Conservation (phyloP, 2,329 filamentous ascomycete genomes). For the Niveomyces coronatus region DNA sequence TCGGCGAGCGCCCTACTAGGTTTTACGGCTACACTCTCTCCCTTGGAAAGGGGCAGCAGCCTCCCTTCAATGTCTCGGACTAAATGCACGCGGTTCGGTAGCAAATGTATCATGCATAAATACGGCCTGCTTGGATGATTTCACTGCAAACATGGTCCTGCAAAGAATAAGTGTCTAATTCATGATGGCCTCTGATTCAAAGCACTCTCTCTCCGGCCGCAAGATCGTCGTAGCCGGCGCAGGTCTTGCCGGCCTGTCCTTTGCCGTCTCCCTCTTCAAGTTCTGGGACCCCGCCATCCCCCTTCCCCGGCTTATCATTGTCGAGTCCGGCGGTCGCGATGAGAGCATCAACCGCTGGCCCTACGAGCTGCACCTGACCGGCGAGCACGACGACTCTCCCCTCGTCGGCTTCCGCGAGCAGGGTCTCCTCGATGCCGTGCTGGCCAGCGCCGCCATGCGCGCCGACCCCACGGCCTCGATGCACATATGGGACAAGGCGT, state of each 20-base stretch:
- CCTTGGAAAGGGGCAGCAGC: too few relatives aligned
- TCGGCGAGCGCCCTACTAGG: too few relatives aligned
- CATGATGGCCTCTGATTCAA: conserved; percentile 4
- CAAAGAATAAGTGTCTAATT: too few relatives aligned
- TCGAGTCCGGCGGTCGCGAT: conserved; percentile 25
- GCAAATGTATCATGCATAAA: too few relatives aligned
- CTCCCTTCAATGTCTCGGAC: too few relatives aligned
- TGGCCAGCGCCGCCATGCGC: conserved; percentile 17
- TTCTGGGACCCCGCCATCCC: conserved; percentile 19
- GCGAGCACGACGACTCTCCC: conserved; percentile 18
- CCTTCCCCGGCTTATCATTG: conserved; percentile 23
- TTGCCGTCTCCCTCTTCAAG: conserved; percentile 25
- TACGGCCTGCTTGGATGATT: too few relatives aligned
- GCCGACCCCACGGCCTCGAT: conserved; percentile 16
- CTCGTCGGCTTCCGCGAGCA: conserved; percentile 24
- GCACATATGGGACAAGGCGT: conserved; percentile 24
- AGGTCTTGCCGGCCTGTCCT: conserved; percentile 29
- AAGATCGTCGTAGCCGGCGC: conserved; percentile 28
- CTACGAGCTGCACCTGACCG: conserved; percentile 24
- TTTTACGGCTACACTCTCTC: too few relatives aligned
- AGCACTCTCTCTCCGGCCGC: conserved; percentile 21
- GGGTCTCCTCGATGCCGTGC: conserved; percentile 21
- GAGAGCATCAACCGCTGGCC: conserved; percentile 17
- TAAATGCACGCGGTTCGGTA: too few relatives aligned
- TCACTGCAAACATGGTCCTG: too few relatives aligned